Conservation (phyloP, 495 filamentous ascomycete genomes). For the Tuber borchii region DNA sequence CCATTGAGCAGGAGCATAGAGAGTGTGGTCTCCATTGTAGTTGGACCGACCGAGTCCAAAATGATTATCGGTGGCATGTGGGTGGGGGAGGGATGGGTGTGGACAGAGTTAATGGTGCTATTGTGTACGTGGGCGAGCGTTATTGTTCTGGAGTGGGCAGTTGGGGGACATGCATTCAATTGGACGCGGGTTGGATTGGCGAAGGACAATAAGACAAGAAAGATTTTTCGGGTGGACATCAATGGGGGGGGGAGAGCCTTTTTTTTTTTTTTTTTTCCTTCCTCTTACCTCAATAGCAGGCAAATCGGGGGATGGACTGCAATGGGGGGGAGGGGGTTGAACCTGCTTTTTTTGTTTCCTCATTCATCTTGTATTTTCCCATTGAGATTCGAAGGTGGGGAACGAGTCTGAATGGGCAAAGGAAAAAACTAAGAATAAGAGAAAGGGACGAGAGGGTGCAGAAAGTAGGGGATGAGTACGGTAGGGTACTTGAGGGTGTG, state of each 20-base stretch:
- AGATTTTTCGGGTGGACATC: background rate
- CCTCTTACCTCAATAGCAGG: background rate
- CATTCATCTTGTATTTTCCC: background rate
- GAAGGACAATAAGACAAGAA: background rate
- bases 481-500: background rate
- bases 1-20: background rate
- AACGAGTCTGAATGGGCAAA: background rate
- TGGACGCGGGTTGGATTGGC: background rate
- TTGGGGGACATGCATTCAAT: background rate
- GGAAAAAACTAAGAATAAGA: background rate
- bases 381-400: background rate
- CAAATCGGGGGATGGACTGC: background rate
- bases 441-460: background rate
- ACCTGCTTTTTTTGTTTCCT: background rate
- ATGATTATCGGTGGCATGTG: background rate
- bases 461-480: background rate
- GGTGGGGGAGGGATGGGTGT: constrained; percentile 1
- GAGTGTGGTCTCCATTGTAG: background rate
- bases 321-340: background rate
- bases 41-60: background rate
- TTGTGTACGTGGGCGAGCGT: constrained; percentile 6
- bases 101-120: background rate
- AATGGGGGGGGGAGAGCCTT: background rate
- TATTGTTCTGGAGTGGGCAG: background rate
- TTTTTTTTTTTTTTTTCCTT: background rate